A percentile compares a stretch with the other conserved stretches of the same genome.
Evolutionary conservation across 164 flowering plant species (phyloP).

Genomic region (Sedum album): DNA sequence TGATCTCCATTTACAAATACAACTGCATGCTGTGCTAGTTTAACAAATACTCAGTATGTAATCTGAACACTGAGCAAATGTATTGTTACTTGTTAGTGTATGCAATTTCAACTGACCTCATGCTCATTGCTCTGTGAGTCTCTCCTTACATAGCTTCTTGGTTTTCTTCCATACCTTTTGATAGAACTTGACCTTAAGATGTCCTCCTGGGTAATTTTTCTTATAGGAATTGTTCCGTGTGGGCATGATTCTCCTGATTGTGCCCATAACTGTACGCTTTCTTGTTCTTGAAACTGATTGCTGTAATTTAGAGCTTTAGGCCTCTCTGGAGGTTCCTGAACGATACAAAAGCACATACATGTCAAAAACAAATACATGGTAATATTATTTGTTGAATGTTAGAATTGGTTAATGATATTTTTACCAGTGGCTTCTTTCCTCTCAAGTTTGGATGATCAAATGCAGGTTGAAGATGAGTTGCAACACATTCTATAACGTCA

Average conservation of each 20-base stretch:
- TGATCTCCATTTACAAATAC: constrained; percentile 58
- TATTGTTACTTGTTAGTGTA: neutral
- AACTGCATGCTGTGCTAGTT: constrained; percentile 57
- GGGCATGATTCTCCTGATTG: constrained; percentile 64
- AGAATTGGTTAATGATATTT: neutral
- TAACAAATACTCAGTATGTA: neutral
- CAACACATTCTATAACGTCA: constrained; percentile 80
- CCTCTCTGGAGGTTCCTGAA: constrained; percentile 68
- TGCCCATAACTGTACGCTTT: constrained; percentile 51
- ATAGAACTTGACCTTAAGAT: constrained; percentile 47
- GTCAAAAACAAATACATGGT: neutral
- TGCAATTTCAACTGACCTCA: neutral
- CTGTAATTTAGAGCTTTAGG: constrained; percentile 33
- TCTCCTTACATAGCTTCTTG: constrained; percentile 25
- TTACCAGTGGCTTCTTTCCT: constrained; percentile 81
- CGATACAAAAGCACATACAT: neutral
- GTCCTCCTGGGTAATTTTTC: constrained; percentile 66
- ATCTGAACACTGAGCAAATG: neutral
- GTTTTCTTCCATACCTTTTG: constrained; percentile 56
- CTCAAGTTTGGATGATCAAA: constrained; percentile 23
- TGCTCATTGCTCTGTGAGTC: constrained; percentile 1
- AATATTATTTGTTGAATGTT: neutral
- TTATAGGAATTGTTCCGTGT: constrained; percentile 70
- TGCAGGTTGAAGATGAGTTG: constrained; percentile 69
- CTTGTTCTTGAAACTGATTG: constrained; percentile 14